Evolutionary conservation across 805 yeast species (phyloP).

Genomic region (Cyberlindnera euphorbiae): DNA sequence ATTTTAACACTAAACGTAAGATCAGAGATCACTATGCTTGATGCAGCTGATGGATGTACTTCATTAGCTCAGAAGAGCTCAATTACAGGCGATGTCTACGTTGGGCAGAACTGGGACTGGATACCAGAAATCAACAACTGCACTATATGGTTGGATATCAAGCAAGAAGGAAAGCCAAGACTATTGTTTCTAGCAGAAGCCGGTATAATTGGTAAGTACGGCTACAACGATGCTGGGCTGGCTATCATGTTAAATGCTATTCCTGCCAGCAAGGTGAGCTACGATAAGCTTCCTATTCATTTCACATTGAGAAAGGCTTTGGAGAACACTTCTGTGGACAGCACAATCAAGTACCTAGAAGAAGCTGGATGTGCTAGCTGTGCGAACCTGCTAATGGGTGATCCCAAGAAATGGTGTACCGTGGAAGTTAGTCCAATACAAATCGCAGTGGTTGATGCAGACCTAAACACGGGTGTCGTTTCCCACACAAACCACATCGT

Average conservation of each 20-base stretch:
- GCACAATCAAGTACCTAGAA: slow-evolving; percentile 12
- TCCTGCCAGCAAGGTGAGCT: slow-evolving; percentile 25
- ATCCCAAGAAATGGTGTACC: slow-evolving; percentile 16
- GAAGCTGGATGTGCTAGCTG: slow-evolving; percentile 22
- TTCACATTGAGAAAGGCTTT: slow-evolving; percentile 31
- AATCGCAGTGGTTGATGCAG: slow-evolving; percentile 13
- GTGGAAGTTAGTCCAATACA: slow-evolving; percentile 23
- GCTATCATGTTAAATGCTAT: slow-evolving; percentile 23
- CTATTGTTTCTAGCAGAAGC: slow-evolving; percentile 25
- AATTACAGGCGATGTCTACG: slow-evolving; percentile 20
- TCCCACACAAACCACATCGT: slow-evolving; percentile 25
- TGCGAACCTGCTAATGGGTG: slow-evolving; percentile 24
- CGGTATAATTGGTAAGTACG: slow-evolving; percentile 25
- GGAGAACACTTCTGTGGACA: slow-evolving; percentile 23
- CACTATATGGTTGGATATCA: slow-evolving; percentile 25
- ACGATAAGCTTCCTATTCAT: slow-evolving; percentile 32
- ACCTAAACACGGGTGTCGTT: slow-evolving; percentile 12
- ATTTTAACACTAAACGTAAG: slow-evolving; percentile 35
- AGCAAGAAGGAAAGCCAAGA: slow-evolving; percentile 21
- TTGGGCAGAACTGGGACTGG: slow-evolving; percentile 43
- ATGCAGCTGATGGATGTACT: slow-evolving; percentile 36
- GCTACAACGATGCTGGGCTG: slow-evolving; percentile 19
- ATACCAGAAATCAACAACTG: slow-evolving; percentile 22
- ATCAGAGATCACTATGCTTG: slow-evolving; percentile 34
- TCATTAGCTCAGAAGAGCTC: slow-evolving; percentile 26